Evolutionary conservation across 306 rosid species (phyloP).

Genomic region (Betula pendula): DNA sequence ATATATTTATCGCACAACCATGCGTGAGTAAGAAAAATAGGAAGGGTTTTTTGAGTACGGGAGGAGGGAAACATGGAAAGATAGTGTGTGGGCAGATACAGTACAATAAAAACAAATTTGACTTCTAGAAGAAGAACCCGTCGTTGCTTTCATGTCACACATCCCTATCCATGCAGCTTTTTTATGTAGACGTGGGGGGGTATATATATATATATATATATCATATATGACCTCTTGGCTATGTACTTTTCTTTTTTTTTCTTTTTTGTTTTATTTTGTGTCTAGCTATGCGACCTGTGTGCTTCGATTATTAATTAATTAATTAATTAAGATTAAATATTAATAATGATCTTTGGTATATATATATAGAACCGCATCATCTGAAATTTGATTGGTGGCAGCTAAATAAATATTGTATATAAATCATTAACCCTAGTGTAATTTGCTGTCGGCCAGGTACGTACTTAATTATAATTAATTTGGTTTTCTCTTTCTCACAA

Average conservation of each 20-base stretch:
- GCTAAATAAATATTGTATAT: constrained; percentile 9
- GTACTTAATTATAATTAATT: background rate
- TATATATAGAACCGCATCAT: constrained; percentile 12
- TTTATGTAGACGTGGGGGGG: background rate
- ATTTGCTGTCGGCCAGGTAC: constrained; percentile 8
- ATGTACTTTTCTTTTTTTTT: background rate
- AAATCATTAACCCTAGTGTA: constrained; percentile 9
- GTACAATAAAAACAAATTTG: constrained; percentile 56
- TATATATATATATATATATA: too few relatives aligned
- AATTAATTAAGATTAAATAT: too few relatives aligned
- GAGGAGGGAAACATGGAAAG: constrained; percentile 63
- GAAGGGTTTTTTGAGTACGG: constrained; percentile 24
- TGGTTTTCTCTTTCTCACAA: background rate
- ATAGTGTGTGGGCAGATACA: constrained; percentile 36
- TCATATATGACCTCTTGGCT: background rate
- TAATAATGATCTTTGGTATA: too few relatives aligned
- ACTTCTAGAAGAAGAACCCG: constrained; percentile 4
- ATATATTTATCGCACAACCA: constrained; percentile 28
- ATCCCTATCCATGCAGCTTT: constrained; percentile 28
- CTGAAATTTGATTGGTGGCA: constrained; percentile 24
- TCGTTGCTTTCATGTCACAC: constrained; percentile 24
- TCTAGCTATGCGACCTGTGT: too few relatives aligned
- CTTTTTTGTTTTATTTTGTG: too few relatives aligned
- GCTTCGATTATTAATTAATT: too few relatives aligned
- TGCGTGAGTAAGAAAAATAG: too few relatives aligned